Base-by-base conservation (phyloP, 2,329 filamentous ascomycete genomes). In the Cladorrhinum sp. region DNA sequence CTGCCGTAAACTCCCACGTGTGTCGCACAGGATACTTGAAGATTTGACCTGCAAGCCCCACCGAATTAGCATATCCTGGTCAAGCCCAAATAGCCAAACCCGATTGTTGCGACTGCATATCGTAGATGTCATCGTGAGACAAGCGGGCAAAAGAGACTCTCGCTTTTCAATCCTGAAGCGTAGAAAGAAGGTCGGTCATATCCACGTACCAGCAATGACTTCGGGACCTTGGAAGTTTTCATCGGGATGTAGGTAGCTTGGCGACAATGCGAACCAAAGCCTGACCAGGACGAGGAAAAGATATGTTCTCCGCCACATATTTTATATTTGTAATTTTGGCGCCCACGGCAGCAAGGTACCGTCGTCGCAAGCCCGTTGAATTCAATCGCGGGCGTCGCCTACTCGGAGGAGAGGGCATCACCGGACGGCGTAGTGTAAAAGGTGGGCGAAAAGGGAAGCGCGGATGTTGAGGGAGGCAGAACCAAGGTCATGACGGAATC, bases 181-280 rank as follows among this genome's bases (percentile, higher is more conserved):
- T 29, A 10, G 25, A 29, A 29, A 29, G 36, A 41, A 41, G n/a
- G 10, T 13, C 36, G 4, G 36, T 41, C 16, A 49, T 22, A n/a
- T 10, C 1, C 48, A 66, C 68, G 51, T 85, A 97, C 93, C 93
- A 71, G 93, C 93, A 71, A 98, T 95, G 66, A 98, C 89, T 79
- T 99, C 95, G 16, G 95, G 95, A 36, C 95, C 95, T 78, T 99
- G 95, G 71, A 99, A 99, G 80, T 98, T 95, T 82, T 99, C 95
- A 78, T 99, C 95, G 4, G 95, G 95, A 75, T 99, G 95, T 51
- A 99, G 85, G 76, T 99, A 99, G 81, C 93, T 98, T 61, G 95
- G 91, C 65, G 90, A 93, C 66, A 98, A 79, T 62, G 95, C 93
- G 74, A 98, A 93, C 84, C 93, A 98, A 71, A 98, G 83, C 75